A percentile compares a stretch with the other conserved stretches of the same genome.
Conservation (phyloP, 208 protist genomes). For the Crithidia expoeki region DNA sequence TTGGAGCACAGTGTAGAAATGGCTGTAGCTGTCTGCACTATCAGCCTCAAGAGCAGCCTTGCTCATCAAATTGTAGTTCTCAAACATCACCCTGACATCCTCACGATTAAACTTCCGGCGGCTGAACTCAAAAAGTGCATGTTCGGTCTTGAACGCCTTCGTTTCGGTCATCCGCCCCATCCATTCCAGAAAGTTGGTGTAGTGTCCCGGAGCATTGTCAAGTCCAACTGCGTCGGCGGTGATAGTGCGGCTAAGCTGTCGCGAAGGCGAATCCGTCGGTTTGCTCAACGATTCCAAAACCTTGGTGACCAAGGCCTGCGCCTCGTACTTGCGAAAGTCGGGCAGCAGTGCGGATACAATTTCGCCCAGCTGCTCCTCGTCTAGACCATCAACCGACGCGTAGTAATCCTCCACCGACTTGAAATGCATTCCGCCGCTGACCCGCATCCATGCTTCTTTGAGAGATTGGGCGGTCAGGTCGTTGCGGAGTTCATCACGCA, state of each 20-base stretch:
- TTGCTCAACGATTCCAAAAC: conserved; percentile 85
- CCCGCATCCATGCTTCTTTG: conserved; percentile 91
- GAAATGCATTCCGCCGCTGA: conserved; percentile 80
- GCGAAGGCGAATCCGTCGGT: conserved; percentile 61
- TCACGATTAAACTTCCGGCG: conserved; percentile 86
- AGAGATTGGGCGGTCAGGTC: conserved; percentile 87
- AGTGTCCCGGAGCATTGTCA: conserved; percentile 86
- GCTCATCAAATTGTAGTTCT: conserved; percentile 92
- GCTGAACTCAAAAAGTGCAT: conserved; percentile 89
- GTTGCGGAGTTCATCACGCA: conserved; percentile 79
- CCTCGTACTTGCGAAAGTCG: conserved; percentile 68
- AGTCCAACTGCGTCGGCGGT: conserved; percentile 87
- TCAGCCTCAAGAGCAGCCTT: conserved; percentile 73
- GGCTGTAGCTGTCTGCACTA: conserved; percentile 89
- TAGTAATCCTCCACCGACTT: conserved; percentile 88
- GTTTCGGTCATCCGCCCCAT: conserved; percentile 90
- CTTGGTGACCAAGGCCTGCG: conserved; percentile 75
- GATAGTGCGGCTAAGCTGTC: conserved; percentile 80
- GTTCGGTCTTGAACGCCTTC: conserved; percentile 90
- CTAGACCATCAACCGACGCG: conserved; percentile 79
- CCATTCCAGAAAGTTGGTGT: conserved; percentile 93
- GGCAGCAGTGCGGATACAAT: conserved; percentile 85
- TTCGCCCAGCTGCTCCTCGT: conserved; percentile 85
- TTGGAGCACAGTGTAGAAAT: conserved; percentile 85
- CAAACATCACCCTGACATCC: conserved; percentile 90